phyloP scores from a whole-genome alignment of 192 early-diverging fungal species.

The Rhizoclosmatium sp. region DNA sequence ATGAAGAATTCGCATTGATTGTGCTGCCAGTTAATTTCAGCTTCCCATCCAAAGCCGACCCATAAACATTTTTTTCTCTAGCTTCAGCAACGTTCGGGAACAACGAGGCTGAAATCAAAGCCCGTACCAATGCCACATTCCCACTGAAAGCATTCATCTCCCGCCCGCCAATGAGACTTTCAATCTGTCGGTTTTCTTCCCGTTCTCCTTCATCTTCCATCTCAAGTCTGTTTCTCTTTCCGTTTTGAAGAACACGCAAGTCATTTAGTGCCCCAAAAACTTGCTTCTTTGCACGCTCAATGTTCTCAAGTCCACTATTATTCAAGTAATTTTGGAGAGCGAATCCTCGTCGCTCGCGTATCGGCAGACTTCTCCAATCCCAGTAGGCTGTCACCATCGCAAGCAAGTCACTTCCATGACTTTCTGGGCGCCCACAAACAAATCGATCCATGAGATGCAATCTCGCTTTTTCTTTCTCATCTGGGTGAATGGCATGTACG shows the following conservation, averaged over 20 bases:
- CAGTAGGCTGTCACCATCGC: constrained; percentile 47
- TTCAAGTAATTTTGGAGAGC: constrained; percentile 46
- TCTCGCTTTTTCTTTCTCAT: constrained; percentile 48
- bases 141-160: constrained; percentile 33
- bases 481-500: constrained; percentile 57
- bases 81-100: constrained; percentile 61
- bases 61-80: constrained; percentile 50
- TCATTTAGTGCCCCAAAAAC: constrained; percentile 49
- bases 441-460: constrained; percentile 44
- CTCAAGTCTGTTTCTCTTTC: background rate
- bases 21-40: constrained; percentile 46
- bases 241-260: constrained; percentile 20
- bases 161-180: constrained; percentile 14
- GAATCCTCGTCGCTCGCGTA: constrained; percentile 33
- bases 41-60: constrained; percentile 32
- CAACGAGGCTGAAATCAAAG: constrained; percentile 47
- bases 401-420: constrained; percentile 52
- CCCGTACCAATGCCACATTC: constrained; percentile 44
- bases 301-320: constrained; percentile 41
- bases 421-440: constrained; percentile 18
- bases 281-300: constrained; percentile 50
- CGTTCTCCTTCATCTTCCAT: background rate
- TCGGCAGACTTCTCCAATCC: constrained; percentile 42
- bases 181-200: background rate
- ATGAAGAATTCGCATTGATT: constrained; percentile 43